Evolutionary conservation across 805 yeast species (phyloP).

Genomic region (Candida pseudoglaebosa): DNA sequence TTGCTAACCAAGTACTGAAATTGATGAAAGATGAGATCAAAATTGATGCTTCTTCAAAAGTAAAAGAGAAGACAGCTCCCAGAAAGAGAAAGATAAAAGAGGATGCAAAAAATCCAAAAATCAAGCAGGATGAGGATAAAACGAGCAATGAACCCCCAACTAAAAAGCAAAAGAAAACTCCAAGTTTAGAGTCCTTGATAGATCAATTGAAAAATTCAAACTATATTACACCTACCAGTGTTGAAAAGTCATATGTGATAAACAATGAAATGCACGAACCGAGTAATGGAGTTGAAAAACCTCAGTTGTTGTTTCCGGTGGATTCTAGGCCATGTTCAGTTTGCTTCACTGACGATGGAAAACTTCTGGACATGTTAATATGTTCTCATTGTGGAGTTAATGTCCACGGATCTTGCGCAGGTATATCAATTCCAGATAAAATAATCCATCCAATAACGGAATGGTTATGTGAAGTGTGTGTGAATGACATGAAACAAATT

Average conservation of each 20-base stretch:
- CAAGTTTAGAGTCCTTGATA: conserved; percentile 9
- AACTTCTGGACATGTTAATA: conserved; percentile 36
- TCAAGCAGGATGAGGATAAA: conserved; percentile 1
- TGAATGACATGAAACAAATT: conserved; percentile 62
- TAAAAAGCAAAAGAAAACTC: conserved; percentile 11
- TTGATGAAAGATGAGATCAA: conserved; percentile 9
- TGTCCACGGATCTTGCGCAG: conserved; percentile 72
- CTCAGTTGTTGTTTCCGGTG: conserved; percentile 1
- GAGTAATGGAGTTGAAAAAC: background rate
- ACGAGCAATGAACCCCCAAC: conserved; percentile 1
- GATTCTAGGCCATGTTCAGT: conserved; percentile 7
- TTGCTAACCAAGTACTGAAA: conserved; percentile 9
- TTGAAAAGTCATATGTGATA: no score
- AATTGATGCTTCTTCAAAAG: conserved; percentile 11
- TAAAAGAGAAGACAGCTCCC: conserved; percentile 9
- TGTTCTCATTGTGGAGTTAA: conserved; percentile 67
- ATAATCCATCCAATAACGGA: conserved; percentile 28
- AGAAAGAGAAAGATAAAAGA: conserved; percentile 7
- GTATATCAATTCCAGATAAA: conserved; percentile 26
- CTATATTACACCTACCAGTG: conserved; percentile 15
- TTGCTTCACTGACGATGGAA: conserved; percentile 1
- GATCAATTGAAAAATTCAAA: conserved; percentile 21
- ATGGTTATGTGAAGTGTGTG: conserved; percentile 83
- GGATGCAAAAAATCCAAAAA: conserved; percentile 5
- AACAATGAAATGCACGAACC: background rate